Conservation (phyloP, 2,329 filamentous ascomycete genomes). For the Monilinia vaccinii-corymbosi region DNA sequence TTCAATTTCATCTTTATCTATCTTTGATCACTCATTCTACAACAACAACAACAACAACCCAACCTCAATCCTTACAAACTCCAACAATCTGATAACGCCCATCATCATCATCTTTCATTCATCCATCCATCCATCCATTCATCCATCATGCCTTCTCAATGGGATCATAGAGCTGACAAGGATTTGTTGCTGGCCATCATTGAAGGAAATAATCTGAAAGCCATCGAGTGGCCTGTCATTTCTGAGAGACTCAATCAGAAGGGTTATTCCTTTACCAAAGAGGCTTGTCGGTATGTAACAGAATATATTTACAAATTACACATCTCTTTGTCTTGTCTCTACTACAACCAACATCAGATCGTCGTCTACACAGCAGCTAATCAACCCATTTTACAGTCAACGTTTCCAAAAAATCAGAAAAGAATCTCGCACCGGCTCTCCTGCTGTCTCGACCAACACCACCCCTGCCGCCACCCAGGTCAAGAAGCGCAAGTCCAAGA, state of each 20-base stretch:
- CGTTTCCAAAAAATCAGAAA: constrained; percentile 28
- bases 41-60: no score
- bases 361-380: not conserved
- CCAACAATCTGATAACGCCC: no score
- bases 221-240: constrained; percentile 22
- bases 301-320: not conserved
- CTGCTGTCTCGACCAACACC: not conserved
- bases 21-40: not conserved
- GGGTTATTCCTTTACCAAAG: constrained; percentile 22
- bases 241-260: constrained; percentile 17
- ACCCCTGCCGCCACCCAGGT: not conserved
- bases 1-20: not conserved
- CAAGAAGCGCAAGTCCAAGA: constrained; percentile 1
- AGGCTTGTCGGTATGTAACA: constrained; percentile 26
- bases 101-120: not conserved
- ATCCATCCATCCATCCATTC: not conserved
- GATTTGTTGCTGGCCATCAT: constrained; percentile 28
- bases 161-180: constrained; percentile 23
- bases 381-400: constrained; percentile 19
- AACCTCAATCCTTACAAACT: not conserved
- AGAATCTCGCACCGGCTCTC: constrained; percentile 1
- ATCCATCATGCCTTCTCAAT: constrained; percentile 10
- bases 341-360: no score
- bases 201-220: constrained; percentile 19
- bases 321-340: not conserved